Evolutionary conservation across 148 eudicot species (phyloP).

Genomic region (Rhododendron molle): DNA sequence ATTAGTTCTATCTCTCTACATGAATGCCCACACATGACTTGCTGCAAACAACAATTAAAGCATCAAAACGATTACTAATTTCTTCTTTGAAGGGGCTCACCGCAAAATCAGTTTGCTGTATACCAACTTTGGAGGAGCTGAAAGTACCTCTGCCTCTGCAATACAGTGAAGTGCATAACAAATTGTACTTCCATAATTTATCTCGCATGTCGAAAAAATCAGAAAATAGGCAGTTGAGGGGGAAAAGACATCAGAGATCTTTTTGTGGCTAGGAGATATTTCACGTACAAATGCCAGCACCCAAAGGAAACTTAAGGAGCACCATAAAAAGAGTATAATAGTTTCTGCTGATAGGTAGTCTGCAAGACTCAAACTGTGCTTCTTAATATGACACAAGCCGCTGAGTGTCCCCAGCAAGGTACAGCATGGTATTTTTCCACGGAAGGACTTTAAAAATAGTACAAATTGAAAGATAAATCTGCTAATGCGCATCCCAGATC

Average conservation of each 20-base stretch:
- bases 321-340: background rate
- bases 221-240: background rate
- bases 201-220: background rate
- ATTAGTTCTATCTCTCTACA: background rate
- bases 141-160: slow-evolving; percentile 73
- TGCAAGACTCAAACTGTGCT: background rate
- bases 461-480: background rate
- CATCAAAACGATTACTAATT: background rate
- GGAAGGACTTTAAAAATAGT: background rate
- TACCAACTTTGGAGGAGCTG: slow-evolving; percentile 91
- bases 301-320: background rate
- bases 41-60: background rate
- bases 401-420: background rate
- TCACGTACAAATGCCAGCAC: background rate
- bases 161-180: slow-evolving; percentile 19
- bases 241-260: background rate
- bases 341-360: background rate
- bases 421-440: background rate
- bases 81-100: slow-evolving; percentile 28
- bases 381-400: background rate
- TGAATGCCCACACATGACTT: background rate
- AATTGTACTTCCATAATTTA: background rate
- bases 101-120: slow-evolving; percentile 83
- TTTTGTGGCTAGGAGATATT: background rate
- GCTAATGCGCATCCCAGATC: background rate